These are phyloP conservation scores for Lagerstroemia speciosa DNA, from an alignment of 345 rosid genomes.

Conservation along the genomic window DNA sequence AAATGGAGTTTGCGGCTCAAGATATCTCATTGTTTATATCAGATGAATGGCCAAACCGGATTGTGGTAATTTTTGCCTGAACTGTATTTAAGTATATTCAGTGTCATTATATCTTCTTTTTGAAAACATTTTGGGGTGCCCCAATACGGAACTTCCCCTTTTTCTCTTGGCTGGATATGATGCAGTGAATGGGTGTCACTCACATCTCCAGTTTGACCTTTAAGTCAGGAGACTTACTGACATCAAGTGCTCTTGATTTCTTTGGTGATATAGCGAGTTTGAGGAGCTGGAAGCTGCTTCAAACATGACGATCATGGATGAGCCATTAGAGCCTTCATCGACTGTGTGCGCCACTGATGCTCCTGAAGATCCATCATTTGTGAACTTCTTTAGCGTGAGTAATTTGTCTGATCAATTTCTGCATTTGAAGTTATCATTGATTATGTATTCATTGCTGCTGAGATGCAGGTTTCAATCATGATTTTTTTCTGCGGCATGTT, in stretches of 20 bases:
- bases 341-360: constrained; percentile 29
- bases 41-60: background rate
- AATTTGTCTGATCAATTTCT: background rate
- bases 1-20: background rate
- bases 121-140: background rate
- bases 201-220: background rate
- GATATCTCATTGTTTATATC: background rate
- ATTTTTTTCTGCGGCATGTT: too few relatives aligned
- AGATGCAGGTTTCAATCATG: background rate
- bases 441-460: background rate
- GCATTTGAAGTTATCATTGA: constrained; percentile 1
- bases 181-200: background rate
- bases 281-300: constrained; percentile 65
- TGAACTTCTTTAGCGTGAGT: constrained; percentile 53
- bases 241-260: background rate
- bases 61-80: background rate
- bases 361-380: constrained; percentile 46
- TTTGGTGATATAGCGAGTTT: constrained; percentile 33
- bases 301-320: constrained; percentile 47
- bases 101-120: background rate
- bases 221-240: background rate
- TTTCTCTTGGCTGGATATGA: background rate
- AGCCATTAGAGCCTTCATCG: constrained; percentile 49
- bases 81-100: background rate
- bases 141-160: too few relatives aligned